Conservation (phyloP, 148 eudicot species). For the Cornus florida region DNA sequence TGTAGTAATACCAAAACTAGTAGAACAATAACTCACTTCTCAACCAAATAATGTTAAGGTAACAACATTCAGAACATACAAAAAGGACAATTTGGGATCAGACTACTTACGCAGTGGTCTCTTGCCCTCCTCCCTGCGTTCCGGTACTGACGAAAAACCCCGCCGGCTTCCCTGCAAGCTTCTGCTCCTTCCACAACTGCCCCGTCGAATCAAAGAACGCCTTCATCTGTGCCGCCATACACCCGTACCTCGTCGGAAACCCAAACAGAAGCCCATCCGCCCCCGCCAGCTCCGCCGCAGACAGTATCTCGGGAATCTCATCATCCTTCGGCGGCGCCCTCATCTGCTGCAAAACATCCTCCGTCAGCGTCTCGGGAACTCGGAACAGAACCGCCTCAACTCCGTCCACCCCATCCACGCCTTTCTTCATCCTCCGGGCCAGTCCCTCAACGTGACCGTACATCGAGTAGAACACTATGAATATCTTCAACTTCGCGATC, state of each 20-base stretch:
- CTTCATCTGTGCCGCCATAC: slow-evolving; percentile 97
- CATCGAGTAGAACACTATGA: slow-evolving; percentile 82
- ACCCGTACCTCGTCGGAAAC: slow-evolving; percentile 91
- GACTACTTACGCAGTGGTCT: slow-evolving; percentile 84
- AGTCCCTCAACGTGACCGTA: slow-evolving; percentile 87
- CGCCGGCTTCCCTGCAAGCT: slow-evolving; percentile 85
- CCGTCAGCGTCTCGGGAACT: slow-evolving; percentile 77
- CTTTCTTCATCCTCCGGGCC: slow-evolving; percentile 67
- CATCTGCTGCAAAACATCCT: slow-evolving; percentile 56
- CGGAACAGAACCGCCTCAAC: slow-evolving; percentile 63
- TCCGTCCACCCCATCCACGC: slow-evolving; percentile 67
- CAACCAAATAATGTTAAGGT: neutral
- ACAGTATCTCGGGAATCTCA: slow-evolving; percentile 55
- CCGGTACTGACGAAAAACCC: slow-evolving; percentile 94
- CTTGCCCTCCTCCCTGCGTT: slow-evolving; percentile 96
- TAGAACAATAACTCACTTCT: neutral
- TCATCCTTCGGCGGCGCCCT: slow-evolving; percentile 75
- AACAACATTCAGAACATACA: neutral
- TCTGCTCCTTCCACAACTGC: slow-evolving; percentile 75
- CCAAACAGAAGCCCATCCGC: slow-evolving; percentile 84
- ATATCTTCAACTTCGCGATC: slow-evolving; percentile 32
- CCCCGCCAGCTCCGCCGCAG: slow-evolving; percentile 37
- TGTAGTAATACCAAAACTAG: neutral
- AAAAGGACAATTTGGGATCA: neutral
- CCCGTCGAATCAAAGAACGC: slow-evolving; percentile 90